phyloP scores from a whole-genome alignment of 75 land plant genomes.

The Pinus albicaulis region DNA sequence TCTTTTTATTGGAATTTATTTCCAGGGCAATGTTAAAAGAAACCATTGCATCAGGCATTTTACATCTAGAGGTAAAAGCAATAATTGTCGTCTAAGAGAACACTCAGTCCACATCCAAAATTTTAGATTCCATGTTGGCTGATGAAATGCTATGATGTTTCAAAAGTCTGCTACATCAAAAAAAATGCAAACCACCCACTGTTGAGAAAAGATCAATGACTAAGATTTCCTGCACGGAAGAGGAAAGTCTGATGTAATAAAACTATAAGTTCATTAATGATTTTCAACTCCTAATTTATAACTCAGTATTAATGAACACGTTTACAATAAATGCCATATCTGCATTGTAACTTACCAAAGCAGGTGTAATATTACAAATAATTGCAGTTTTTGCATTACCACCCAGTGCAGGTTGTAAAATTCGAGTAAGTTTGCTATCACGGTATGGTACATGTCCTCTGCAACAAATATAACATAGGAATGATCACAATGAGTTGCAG shows the following conservation, averaged over 20 bases:
- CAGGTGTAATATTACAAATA: slow-evolving; percentile 96
- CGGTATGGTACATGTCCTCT: slow-evolving; percentile 99
- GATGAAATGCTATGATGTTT: background rate
- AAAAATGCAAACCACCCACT: background rate
- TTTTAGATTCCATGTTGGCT: background rate
- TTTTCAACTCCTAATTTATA: background rate
- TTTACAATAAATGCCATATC: too few relatives aligned
- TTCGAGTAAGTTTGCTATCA: slow-evolving; percentile 97
- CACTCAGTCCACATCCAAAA: background rate
- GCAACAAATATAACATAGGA: slow-evolving; percentile 9
- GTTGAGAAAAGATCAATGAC: background rate
- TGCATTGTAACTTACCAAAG: slow-evolving; percentile 52
- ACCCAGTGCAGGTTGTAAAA: slow-evolving; percentile 95
- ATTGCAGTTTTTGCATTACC: slow-evolving; percentile 99
- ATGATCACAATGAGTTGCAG: background rate
- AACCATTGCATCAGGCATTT: background rate
- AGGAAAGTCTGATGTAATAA: background rate
- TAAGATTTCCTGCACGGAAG: background rate
- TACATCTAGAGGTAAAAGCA: background rate
- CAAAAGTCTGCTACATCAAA: background rate
- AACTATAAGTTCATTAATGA: background rate
- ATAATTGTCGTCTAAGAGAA: background rate
- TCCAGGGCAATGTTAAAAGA: too few relatives aligned
- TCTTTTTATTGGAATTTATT: too few relatives aligned
- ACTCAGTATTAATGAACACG: background rate